Evolutionary conservation across 305 asterid genomes (phyloP), one percentile per base, ranked within the genome.

Genomic region (Rubia tinctorum): DNA sequence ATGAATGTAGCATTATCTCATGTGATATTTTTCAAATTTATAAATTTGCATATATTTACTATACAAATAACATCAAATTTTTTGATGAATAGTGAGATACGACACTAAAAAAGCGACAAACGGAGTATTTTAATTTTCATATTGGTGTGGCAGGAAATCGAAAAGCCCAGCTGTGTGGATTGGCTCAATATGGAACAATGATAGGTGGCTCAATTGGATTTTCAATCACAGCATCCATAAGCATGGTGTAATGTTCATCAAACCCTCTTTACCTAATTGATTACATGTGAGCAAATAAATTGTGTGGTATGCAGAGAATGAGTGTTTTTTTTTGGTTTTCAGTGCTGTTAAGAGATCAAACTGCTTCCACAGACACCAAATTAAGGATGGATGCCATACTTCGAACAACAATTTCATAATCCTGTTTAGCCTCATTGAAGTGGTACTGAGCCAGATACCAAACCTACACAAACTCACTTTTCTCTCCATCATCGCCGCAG

Each of bases 401-500:
- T 75, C 84, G 9, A 84, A 71, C 74, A 81, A 86, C 43, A 79
- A 80, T 20, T 88, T 66, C 72, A 88, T 88, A 82, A 73, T 76
- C 13, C 58, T 69, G 22, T 86, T 88, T 12, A 91, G 82, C 1
- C 77, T 51, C 7, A 75, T 88, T n/a, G 84, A 88, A 68, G 62
- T 86, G 7, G 49, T 88, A 14, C 71, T 88, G 39, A 84, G 89
- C 76, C 93, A 88, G 73, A 82, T 88, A 51, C 89, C 86, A 0
- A 82, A 86, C 66, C 79, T 88, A 65, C 84, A 82, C 63, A 71
- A 86, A 65, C 78, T 88, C 0, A 82, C 85, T 0, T 76, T 85
- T 77, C 88, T 88, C 43, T 88, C 91, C 6, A 75, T 86, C 27
- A 72, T 86, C 2, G 91, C 91, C 2, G 86, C 93, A 0, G 64